Conservation (phyloP, 305 asterid species). For the Nicotiana rustica region DNA sequence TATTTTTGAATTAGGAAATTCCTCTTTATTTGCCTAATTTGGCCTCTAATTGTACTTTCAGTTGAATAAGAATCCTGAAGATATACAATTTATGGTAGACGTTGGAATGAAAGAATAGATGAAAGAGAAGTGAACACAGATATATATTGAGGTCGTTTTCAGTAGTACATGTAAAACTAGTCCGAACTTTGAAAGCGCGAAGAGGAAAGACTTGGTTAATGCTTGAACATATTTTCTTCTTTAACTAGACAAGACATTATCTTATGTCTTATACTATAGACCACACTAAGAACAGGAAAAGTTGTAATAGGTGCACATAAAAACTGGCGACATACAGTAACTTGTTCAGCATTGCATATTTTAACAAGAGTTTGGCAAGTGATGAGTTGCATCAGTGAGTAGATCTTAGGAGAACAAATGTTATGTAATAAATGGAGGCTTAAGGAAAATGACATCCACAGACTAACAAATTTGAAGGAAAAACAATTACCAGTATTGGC, state of each 20-base stretch:
- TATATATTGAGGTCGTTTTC: conserved; percentile 1
- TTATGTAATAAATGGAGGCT: not conserved
- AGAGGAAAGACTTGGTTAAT: not conserved
- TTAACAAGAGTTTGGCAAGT: conserved; percentile 27
- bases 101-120: not conserved
- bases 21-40: conserved; percentile 5
- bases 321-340: not conserved
- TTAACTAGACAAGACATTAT: not conserved
- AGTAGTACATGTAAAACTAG: not conserved
- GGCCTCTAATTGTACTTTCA: not conserved
- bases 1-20: not conserved
- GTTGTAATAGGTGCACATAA: conserved; percentile 8
- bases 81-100: not conserved
- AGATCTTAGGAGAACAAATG: not conserved
- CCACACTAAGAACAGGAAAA: not conserved
- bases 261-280: not conserved
- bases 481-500: conserved; percentile 71
- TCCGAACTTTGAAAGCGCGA: not conserved
- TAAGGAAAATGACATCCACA: not conserved
- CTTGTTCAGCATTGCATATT: not conserved
- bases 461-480: not conserved
- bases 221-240: not conserved
- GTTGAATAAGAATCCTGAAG: conserved; percentile 6
- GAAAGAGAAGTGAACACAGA: conserved; percentile 6
- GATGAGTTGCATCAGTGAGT: not conserved